Conservation (phyloP, 495 filamentous ascomycete species). For the Massariosphaeria phaeospora region DNA sequence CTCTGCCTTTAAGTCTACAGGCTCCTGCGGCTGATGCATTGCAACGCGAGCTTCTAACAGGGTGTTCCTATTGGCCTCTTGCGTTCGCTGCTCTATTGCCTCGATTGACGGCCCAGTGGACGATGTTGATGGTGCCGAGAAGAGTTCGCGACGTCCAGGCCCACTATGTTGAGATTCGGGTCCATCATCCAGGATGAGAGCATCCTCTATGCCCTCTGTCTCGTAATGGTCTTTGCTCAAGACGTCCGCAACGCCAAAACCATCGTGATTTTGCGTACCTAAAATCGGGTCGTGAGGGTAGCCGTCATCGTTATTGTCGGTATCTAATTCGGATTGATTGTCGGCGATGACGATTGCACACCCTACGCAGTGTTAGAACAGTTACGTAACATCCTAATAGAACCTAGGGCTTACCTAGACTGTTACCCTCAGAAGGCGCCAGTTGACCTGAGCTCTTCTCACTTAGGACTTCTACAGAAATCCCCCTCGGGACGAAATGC, state of each 20-base stretch:
- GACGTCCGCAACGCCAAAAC: not conserved
- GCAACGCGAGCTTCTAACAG: no score
- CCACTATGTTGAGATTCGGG: not conserved
- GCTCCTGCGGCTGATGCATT: not conserved
- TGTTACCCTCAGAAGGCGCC: slow-evolving; percentile 6
- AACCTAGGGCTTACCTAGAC: not conserved
- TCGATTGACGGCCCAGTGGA: not conserved
- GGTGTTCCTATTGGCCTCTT: not conserved
- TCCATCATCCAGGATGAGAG: not conserved
- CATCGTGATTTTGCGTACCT: slow-evolving; percentile 1
- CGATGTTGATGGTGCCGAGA: not conserved
- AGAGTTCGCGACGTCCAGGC: not conserved
- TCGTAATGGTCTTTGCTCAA: not conserved
- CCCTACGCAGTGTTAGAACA: slow-evolving; percentile 8
- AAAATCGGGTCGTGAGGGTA: no score
- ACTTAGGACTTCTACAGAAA: not conserved
- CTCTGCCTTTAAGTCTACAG: not conserved
- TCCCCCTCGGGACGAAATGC: not conserved
- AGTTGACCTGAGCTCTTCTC: slow-evolving; percentile 4
- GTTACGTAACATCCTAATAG: not conserved
- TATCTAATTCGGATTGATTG: slow-evolving; percentile 3
- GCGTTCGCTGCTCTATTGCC: not conserved
- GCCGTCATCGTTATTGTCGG: not conserved
- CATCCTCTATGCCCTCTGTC: not conserved
- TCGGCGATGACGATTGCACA: slow-evolving; percentile 2